These are phyloP conservation scores for Hymenoscyphus fructigenus DNA, from an alignment of 2,329 filamentous ascomycete genomes.

Conservation along the genomic window DNA sequence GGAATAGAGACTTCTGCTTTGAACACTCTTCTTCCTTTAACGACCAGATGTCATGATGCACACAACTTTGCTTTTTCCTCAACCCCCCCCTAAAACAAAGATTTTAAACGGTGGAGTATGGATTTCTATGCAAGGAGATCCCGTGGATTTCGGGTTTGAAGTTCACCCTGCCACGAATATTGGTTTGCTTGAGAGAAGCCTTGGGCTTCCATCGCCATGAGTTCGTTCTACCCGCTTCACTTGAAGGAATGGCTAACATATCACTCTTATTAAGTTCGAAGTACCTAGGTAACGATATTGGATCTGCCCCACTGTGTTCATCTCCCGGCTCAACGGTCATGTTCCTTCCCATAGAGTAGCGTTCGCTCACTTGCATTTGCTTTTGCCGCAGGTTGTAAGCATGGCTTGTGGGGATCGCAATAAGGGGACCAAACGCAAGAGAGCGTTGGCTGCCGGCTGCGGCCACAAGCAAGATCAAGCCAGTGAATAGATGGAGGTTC, in stretches of 20 bases:
- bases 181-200: neutral
- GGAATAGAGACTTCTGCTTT: neutral
- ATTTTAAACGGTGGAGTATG: neutral
- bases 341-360: neutral
- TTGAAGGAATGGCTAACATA: neutral
- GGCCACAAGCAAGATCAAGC: conserved; percentile 4
- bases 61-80: conserved; percentile 1
- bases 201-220: neutral
- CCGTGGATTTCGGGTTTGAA: neutral
- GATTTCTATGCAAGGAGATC: neutral
- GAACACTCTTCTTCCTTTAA: neutral
- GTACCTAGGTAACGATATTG: neutral
- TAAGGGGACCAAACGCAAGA: conserved; percentile 7
- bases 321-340: conserved; percentile 1
- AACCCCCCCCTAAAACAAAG: neutral
- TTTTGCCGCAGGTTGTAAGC: neutral
- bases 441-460: neutral
- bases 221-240: conserved; percentile 1
- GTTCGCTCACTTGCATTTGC: conserved; percentile 1
- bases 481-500: neutral
- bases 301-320: neutral
- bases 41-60: neutral
- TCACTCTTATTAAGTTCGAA: neutral
- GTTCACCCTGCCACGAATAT: neutral
- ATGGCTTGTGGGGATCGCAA: conserved; percentile 3